These are phyloP conservation scores for Penicillium roqueforti DNA, from an alignment of 495 filamentous ascomycete genomes.

Conservation along the genomic window DNA sequence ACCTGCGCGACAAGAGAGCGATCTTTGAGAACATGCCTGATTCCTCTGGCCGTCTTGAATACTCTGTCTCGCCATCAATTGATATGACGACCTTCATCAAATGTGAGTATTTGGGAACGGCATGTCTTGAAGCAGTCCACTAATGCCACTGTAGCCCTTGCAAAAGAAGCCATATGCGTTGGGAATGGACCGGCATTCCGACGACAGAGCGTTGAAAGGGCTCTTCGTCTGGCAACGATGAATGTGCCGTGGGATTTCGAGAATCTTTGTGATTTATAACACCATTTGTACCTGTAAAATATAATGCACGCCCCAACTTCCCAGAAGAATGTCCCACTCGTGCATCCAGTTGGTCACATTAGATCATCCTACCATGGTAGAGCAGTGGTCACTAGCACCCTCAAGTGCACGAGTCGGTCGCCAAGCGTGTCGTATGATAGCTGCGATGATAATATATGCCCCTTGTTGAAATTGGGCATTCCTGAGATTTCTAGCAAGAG, in stretches of 20 bases:
- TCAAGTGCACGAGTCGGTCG: no score
- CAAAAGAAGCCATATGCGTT: conserved; percentile 23
- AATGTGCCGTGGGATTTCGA: conserved; percentile 18
- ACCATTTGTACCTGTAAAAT: background rate
- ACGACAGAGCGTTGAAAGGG: conserved; percentile 26
- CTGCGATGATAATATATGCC: no score
- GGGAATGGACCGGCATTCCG: conserved; percentile 30
- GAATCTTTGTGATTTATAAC: background rate
- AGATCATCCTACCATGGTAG: no score
- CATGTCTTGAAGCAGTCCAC: background rate
- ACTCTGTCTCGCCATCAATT: conserved; percentile 13
- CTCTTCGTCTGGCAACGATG: conserved; percentile 21
- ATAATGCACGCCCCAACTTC: background rate
- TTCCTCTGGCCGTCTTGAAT: background rate
- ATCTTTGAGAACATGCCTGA: conserved; percentile 7
- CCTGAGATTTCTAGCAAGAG: no score
- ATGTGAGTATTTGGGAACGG: conserved; percentile 17
- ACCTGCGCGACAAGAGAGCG: conserved; percentile 22
- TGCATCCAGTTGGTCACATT: background rate
- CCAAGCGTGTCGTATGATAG: no score
- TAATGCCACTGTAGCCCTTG: conserved; percentile 21
- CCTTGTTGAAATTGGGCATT: no score
- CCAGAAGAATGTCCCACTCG: background rate
- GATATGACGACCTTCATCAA: conserved; percentile 23
- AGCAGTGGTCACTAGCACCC: no score